Base-by-base conservation (phyloP, 2,329 filamentous ascomycete species). In the Aspergillus unguis region DNA sequence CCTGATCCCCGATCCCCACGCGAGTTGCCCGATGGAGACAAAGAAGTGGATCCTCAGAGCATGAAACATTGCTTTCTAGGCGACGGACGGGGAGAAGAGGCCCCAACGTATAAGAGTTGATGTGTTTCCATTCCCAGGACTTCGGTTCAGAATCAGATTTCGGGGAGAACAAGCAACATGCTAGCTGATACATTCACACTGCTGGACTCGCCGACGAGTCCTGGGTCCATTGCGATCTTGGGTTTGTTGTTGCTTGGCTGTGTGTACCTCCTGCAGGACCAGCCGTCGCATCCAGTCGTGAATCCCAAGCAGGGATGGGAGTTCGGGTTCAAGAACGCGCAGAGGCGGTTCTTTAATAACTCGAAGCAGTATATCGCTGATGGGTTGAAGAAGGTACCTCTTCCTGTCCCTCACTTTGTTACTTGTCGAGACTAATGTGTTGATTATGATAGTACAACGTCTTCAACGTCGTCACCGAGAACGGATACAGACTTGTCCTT, bases 401-500 rank as follows among this genome's bases (percentile, higher is more conserved):
- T 9, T 45, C 17, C 17, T 17, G 17, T 17, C 17, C 17, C 17
- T 17, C 17, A 17, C 17, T 17, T 17, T 17, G 17, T 17, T 17
- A 17, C 17, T 17, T 17, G 17, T 17, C 17, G 17, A 17, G 17
- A 17, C 17, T 17, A 17, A 17, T 17, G 17, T 17, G 17, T 17
- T 17, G 17, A 33, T 6, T 45, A 23, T 36, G 7, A 11, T 1
- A 52, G 49, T 52, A 44, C 43, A 36, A 43, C 2, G 44, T 27
- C 2, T 52, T 52, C 10, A 25, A 26, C 1, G 41, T 52, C 11
- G 11, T 41, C 5, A 42, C 56, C 1, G 63, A 63, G 11, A 59
- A 59, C 17, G 64, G 63, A 4, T 41, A 47, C 9, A 57, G 56
- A 37, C 59, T 56, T 5, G 38, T 65, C 2, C 55, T 67, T 1